Evolutionary conservation across 2,329 filamentous ascomycete species (phyloP).

Genomic region (Monilinia laxa): DNA sequence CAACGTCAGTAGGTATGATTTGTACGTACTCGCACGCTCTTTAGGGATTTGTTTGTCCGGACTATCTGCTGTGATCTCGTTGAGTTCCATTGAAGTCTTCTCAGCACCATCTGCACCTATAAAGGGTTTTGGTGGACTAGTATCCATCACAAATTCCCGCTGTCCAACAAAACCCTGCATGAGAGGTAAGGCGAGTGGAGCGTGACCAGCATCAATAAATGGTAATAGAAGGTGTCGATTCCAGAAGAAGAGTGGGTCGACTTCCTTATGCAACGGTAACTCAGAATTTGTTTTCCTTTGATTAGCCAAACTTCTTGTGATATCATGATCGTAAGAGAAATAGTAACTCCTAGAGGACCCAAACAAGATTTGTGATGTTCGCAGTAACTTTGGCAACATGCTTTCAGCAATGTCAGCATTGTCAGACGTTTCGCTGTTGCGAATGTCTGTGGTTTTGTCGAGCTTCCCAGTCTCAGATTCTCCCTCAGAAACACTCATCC

Average conservation of each 20-base stretch:
- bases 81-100: conserved; percentile 46
- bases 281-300: conserved; percentile 46
- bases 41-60: conserved; percentile 26
- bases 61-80: conserved; percentile 41
- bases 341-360: conserved; percentile 82
- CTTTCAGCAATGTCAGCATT: conserved; percentile 30
- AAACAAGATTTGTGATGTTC: conserved; percentile 82
- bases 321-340: conserved; percentile 92
- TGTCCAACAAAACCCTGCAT: conserved; percentile 96
- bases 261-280: conserved; percentile 66
- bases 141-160: conserved; percentile 71
- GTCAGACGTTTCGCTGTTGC: not conserved
- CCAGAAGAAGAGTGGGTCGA: conserved; percentile 86
- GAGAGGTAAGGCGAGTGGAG: conserved; percentile 72
- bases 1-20: conserved; percentile 66
- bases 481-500: conserved; percentile 51
- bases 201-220: conserved; percentile 72
- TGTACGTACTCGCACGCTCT: conserved; percentile 27
- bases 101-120: conserved; percentile 52
- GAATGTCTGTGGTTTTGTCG: not conserved
- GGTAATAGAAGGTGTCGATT: conserved; percentile 73
- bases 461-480: not conserved
- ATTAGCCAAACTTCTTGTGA: conserved; percentile 65
- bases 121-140: conserved; percentile 46
- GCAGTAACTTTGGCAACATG: conserved; percentile 79